Conservation (phyloP, 257 asterid species). For the Craterostigma plantagineum region DNA sequence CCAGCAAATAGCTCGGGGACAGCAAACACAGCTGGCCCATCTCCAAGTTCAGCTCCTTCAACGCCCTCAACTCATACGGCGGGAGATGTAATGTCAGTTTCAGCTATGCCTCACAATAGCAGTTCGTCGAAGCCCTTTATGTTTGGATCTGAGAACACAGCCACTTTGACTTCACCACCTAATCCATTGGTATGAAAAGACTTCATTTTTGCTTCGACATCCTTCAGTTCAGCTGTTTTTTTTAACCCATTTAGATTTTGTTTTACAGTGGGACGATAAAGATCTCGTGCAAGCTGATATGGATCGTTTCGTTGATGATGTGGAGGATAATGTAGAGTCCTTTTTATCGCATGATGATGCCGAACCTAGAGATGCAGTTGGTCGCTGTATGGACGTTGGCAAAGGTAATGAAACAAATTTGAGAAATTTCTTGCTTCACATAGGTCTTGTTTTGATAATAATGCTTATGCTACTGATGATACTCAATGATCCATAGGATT, state of each 20-base stretch:
- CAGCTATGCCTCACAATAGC: constrained; percentile 70
- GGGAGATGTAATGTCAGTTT: constrained; percentile 82
- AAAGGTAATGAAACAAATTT: constrained; percentile 33
- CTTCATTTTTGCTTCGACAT: constrained; percentile 5
- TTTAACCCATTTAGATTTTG: constrained; percentile 9
- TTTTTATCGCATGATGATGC: constrained; percentile 86
- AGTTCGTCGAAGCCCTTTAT: constrained; percentile 72
- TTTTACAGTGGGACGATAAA: constrained; percentile 90
- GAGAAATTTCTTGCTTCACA: not conserved
- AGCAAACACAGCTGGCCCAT: constrained; percentile 94
- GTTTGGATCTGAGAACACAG: constrained; percentile 71
- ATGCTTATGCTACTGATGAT: not conserved
- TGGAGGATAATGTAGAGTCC: constrained; percentile 88
- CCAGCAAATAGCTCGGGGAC: constrained; percentile 98
- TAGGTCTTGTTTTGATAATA: not conserved
- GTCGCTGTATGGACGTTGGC: constrained; percentile 82
- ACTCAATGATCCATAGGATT: constrained; percentile 42
- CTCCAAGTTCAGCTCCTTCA: constrained; percentile 98
- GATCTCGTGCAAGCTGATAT: constrained; percentile 84
- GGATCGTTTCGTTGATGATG: constrained; percentile 95
- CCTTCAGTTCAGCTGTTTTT: not conserved
- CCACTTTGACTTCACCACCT: constrained; percentile 79
- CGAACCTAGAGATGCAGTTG: constrained; percentile 70
- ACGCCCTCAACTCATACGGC: constrained; percentile 98
- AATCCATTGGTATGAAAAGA: constrained; percentile 57